Evolutionary conservation across 2,329 filamentous ascomycete genomes (phyloP).

Genomic region (Beauveria brongniartii): DNA sequence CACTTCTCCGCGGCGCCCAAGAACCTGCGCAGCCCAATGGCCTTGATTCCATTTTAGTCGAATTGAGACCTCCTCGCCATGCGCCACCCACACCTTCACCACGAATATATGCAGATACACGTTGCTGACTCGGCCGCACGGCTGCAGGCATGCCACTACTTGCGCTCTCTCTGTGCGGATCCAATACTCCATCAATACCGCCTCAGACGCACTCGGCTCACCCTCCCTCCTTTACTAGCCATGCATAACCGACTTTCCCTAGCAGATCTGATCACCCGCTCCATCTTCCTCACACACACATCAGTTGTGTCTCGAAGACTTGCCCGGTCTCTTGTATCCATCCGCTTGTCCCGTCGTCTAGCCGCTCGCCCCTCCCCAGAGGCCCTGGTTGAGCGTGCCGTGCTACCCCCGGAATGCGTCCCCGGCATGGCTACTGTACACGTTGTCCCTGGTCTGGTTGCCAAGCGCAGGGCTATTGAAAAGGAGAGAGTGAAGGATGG

Average conservation of each 20-base stretch:
- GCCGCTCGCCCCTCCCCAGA: constrained; percentile 51
- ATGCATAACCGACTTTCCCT: constrained; percentile 51
- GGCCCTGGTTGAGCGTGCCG: constrained; percentile 52
- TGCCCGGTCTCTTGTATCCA: constrained; percentile 55
- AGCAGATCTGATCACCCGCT: constrained; percentile 52
- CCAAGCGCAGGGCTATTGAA: constrained; percentile 54
- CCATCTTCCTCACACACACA: constrained; percentile 60
- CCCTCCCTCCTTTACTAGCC: constrained; percentile 47
- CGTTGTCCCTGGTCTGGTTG: constrained; percentile 55
- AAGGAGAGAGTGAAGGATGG: constrained; percentile 60
- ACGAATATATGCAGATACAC: background rate
- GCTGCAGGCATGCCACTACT: constrained; percentile 49
- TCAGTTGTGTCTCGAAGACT: constrained; percentile 57
- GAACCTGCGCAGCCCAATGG: background rate
- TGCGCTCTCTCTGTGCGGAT: constrained; percentile 53
- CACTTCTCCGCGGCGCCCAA: background rate
- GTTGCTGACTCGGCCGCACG: constrained; percentile 4
- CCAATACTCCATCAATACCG: constrained; percentile 59
- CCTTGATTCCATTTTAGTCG: background rate
- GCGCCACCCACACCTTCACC: background rate
- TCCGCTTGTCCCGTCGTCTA: constrained; percentile 55
- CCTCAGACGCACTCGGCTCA: constrained; percentile 45
- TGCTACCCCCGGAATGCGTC: constrained; percentile 58
- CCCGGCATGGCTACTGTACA: constrained; percentile 32
- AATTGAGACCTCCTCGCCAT: constrained; percentile 1